These are phyloP conservation scores for Hsuehochloa calcarea DNA, from an alignment of 176 grass and related monocot species.

Conservation along the genomic window DNA sequence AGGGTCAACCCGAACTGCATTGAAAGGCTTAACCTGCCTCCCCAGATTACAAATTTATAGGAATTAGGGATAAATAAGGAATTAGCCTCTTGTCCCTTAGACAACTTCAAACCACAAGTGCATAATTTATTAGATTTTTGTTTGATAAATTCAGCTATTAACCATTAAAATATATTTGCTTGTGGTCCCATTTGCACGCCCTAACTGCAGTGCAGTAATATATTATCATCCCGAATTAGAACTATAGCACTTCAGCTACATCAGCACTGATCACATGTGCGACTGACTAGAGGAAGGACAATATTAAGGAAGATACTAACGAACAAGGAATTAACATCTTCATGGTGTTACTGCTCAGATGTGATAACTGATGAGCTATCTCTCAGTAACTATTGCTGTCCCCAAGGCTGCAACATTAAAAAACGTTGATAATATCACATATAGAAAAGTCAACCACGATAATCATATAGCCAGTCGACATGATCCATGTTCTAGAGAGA, in stretches of 20 bases:
- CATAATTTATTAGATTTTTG: background rate
- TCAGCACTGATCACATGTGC: background rate
- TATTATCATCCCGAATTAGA: background rate
- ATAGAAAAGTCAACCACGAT: background rate
- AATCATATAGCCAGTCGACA: background rate
- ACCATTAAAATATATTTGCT: background rate
- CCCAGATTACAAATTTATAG: background rate
- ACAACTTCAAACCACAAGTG: background rate
- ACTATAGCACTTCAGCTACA: background rate
- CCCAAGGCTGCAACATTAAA: background rate
- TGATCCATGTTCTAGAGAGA: background rate
- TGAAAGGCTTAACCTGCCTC: constrained; percentile 15
- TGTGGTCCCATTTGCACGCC: background rate
- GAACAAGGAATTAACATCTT: background rate
- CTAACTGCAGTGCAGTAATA: background rate
- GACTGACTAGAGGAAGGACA: background rate
- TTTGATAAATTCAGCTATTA: background rate
- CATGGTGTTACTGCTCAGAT: background rate
- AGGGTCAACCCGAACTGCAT: constrained; percentile 12
- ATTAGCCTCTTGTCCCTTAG: background rate
- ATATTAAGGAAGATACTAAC: background rate
- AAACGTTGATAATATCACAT: background rate
- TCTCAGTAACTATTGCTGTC: background rate
- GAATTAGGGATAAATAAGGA: constrained; percentile 4
- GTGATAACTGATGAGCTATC: background rate